Evolutionary conservation across 139 green algal species (phyloP).

Genomic region (Raphidocelis subcapitata): DNA sequence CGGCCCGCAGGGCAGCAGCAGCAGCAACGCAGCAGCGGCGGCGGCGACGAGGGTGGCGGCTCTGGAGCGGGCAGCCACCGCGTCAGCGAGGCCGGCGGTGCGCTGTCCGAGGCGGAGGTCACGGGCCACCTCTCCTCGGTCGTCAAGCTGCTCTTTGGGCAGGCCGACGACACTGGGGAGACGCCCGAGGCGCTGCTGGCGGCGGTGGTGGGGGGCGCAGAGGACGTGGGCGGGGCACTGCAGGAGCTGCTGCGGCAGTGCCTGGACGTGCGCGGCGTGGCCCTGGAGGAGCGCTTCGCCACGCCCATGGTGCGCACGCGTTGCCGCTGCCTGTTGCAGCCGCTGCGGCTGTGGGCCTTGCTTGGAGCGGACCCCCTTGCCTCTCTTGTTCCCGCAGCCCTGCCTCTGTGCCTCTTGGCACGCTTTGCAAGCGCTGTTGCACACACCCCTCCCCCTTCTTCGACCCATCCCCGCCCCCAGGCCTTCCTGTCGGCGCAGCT

Average conservation of each 20-base stretch:
- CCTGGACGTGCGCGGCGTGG: conserved; percentile 34
- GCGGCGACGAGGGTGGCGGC: too few species aligned
- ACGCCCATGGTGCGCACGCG: conserved; percentile 1
- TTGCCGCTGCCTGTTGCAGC: neutral
- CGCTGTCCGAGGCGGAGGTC: conserved; percentile 11
- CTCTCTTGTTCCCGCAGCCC: too few species aligned
- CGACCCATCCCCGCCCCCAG: too few species aligned
- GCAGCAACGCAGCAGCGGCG: neutral
- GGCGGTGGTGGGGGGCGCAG: conserved; percentile 10
- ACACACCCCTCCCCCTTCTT: too few species aligned
- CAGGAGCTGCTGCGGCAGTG: conserved; percentile 33
- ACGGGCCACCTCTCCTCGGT: conserved; percentile 9
- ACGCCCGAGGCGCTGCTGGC: conserved; percentile 34
- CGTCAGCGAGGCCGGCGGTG: too few species aligned
- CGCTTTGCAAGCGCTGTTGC: neutral
- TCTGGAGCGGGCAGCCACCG: too few species aligned
- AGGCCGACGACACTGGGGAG: conserved; percentile 24
- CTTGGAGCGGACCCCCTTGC: too few species aligned
- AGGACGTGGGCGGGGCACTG: conserved; percentile 30
- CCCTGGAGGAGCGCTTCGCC: conserved; percentile 14
- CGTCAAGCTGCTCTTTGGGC: neutral
- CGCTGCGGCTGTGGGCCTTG: too few species aligned
- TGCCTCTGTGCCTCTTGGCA: too few species aligned
- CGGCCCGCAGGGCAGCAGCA: conserved; percentile 1
- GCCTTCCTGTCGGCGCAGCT: neutral